A percentile compares a stretch with the other conserved stretches of the same genome.
Conservation (phyloP, 495 filamentous ascomycete genomes). For the Aspergillus affinis region DNA sequence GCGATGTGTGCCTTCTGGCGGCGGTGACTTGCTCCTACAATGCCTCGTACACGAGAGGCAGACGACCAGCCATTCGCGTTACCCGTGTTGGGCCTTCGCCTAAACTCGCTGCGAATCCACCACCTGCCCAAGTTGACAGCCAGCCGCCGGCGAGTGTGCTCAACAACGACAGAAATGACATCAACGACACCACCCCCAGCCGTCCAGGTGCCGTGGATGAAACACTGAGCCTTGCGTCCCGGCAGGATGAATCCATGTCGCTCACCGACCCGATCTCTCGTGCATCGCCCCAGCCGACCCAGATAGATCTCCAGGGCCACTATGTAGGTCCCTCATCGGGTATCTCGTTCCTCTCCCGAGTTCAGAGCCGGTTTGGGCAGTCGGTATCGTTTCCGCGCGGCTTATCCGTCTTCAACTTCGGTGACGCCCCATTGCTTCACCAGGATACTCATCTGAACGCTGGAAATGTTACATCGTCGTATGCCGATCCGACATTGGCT, state of each 20-base stretch:
- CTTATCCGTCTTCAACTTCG: slow-evolving; percentile 20
- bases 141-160: neutral
- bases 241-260: slow-evolving; percentile 5
- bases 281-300: slow-evolving; percentile 22
- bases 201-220: neutral
- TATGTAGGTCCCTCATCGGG: slow-evolving; percentile 30
- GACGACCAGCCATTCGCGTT: neutral
- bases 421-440: slow-evolving; percentile 23
- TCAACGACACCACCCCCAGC: neutral
- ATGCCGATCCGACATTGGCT: neutral
- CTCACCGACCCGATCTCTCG: slow-evolving; percentile 6
- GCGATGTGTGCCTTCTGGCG: slow-evolving; percentile 21
- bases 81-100: neutral
- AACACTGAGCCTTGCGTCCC: neutral
- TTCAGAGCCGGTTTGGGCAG: slow-evolving; percentile 22
- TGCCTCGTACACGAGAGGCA: slow-evolving; percentile 21
- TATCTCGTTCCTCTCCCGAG: slow-evolving; percentile 29
- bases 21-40: slow-evolving; percentile 21
- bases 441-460: slow-evolving; percentile 5
- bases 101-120: neutral
- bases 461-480: neutral
- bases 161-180: neutral
- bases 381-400: slow-evolving; percentile 10
- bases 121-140: neutral
- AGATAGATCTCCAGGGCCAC: slow-evolving; percentile 28